Base-by-base conservation (phyloP, 805 yeast genomes). In the Candida golubevii region DNA sequence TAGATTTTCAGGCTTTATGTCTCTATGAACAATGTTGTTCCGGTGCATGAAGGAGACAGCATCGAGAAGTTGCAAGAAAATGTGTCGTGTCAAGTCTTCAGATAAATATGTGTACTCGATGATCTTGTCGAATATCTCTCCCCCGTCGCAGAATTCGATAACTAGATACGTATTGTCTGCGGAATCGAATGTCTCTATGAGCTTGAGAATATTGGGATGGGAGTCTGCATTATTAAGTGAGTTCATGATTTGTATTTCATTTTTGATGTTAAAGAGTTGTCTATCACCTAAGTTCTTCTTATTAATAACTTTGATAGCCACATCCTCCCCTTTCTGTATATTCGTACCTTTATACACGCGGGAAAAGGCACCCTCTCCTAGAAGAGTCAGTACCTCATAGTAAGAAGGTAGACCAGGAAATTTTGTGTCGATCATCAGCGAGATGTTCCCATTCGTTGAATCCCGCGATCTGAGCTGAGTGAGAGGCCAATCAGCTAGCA, bases 321-420 rank as follows among this genome's bases (percentile, higher is more conserved):
- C 83, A 6, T 49, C 46, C 39, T 69, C 62, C 7, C 65, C 65
- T 0, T 75, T 60, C 1, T 54, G 50, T 6, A 59, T 38, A 54
- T 78, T 71, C 29, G 55, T 49, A 5, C 88, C 90, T 42, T 78
- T 77, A 63, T 80, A 83, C 13, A 86, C 95, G 28, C 79, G 75
- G 3, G 90, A 83, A 53, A 86, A 86, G 0, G 95, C 90, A 26
- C 95, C 95, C 61, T 86, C 93, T 8, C 95, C 95, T 49, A 86
- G 75, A 39, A 73, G 71, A 23, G 72, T 76, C 42, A 67, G 45
- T 27, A 79, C 62, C 37, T 67, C 59, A 57, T 78, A 79, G 46
- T 67, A 59, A 7, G 36, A n/a, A 13, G 71, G 67, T 43, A 71
- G 59, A 39, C 60, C 60, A 3, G 75, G 73, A 36, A 65, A 71